Evolutionary conservation across 2,329 filamentous ascomycete species (phyloP).

Genomic region (Furcasterigmium furcatum): DNA sequence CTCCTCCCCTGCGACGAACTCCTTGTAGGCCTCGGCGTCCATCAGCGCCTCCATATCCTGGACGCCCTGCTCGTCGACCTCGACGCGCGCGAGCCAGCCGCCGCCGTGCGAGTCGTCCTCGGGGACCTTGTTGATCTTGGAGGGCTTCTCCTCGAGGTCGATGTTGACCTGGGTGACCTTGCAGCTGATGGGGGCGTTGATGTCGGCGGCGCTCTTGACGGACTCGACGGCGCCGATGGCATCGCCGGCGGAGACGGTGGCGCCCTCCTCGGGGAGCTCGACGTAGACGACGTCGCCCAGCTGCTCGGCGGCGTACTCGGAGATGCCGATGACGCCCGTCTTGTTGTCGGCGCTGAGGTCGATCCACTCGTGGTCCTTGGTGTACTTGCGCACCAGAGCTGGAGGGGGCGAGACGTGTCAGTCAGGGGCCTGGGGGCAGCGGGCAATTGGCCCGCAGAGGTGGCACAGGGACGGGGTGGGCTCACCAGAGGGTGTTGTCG

Average conservation of each 20-base stretch:
- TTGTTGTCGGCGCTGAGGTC: slow-evolving; percentile 81
- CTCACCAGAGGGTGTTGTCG: slow-evolving; percentile 34
- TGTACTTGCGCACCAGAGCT: slow-evolving; percentile 79
- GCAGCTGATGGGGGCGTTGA: slow-evolving; percentile 83
- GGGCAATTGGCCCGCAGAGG: slow-evolving; percentile 2
- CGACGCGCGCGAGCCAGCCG: slow-evolving; percentile 90
- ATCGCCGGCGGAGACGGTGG: slow-evolving; percentile 72
- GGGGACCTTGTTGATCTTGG: slow-evolving; percentile 83
- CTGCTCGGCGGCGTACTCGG: slow-evolving; percentile 83
- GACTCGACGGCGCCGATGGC: slow-evolving; percentile 93
- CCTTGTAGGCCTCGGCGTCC: slow-evolving; percentile 74
- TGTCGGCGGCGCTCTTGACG: slow-evolving; percentile 97
- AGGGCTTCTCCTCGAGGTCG: slow-evolving; percentile 78
- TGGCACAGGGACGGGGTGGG: slow-evolving; percentile 4
- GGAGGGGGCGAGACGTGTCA: slow-evolving; percentile 4
- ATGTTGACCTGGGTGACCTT: slow-evolving; percentile 72
- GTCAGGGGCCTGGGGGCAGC: not conserved
- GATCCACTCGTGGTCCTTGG: slow-evolving; percentile 98
- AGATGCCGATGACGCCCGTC: slow-evolving; percentile 80
- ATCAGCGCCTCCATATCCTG: slow-evolving; percentile 74
- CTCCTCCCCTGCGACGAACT: slow-evolving; percentile 56
- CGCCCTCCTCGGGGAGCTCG: slow-evolving; percentile 75
- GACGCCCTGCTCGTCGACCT: slow-evolving; percentile 63
- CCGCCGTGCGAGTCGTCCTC: slow-evolving; percentile 73
- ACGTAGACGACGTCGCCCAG: slow-evolving; percentile 97